Conservation (phyloP, 192 early-diverging fungal genomes). For the Phycomyces blakesleeanus region DNA sequence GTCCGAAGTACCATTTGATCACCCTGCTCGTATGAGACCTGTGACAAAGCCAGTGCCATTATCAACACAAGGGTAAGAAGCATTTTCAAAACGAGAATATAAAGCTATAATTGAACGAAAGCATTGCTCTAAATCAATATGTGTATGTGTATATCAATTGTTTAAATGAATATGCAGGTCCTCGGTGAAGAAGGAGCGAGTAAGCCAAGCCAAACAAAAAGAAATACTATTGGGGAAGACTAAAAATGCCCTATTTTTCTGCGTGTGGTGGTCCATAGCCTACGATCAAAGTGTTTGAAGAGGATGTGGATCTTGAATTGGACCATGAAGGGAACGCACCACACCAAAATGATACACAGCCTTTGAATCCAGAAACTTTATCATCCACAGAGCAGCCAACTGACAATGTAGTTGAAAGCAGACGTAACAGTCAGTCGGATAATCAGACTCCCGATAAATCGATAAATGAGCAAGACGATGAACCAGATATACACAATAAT, state of each 20-base stretch:
- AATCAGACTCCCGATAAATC: not conserved
- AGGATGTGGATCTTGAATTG: conserved; percentile 63
- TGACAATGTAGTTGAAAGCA: not conserved
- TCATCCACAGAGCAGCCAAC: not conserved
- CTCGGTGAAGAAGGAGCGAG: not conserved
- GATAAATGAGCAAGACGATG: not conserved
- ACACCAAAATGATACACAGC: not conserved
- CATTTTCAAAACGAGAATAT: not conserved
- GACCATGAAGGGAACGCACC: conserved; percentile 22
- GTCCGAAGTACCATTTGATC: conserved; percentile 47
- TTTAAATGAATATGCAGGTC: not conserved
- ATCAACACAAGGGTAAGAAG: not conserved
- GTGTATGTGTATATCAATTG: too few species aligned
- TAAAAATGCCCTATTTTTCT: not conserved
- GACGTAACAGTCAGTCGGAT: not conserved
- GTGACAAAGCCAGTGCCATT: conserved; percentile 28
- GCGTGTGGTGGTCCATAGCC: conserved; percentile 38
- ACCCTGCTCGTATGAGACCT: conserved; percentile 42
- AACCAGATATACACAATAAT: not conserved
- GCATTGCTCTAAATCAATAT: too few species aligned
- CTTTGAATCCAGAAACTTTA: not conserved
- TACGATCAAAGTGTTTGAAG: conserved; percentile 68
- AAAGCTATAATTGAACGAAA: not conserved
- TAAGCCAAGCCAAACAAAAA: not conserved
- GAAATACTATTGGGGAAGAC: not conserved